phyloP scores from a whole-genome alignment of 139 green algal species.

The Tetraselmis striata region DNA sequence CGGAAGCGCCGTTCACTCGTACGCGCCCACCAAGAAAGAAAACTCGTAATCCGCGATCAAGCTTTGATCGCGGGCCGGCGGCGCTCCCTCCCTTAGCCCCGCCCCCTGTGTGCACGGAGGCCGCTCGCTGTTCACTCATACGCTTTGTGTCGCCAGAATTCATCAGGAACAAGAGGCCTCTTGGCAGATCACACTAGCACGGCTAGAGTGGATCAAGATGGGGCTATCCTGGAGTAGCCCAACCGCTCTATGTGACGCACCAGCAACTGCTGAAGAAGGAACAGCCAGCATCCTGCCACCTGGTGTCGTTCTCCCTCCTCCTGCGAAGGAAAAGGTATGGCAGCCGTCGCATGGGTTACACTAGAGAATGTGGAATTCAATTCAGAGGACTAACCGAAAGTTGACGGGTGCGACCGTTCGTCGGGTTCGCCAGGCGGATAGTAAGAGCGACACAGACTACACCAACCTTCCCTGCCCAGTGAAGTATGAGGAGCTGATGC shows the following conservation, averaged over 20 bases:
- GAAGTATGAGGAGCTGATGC: conserved; percentile 89
- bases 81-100: too few species aligned
- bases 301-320: not conserved
- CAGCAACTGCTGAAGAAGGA: not conserved
- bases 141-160: too few species aligned
- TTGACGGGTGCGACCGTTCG: not conserved
- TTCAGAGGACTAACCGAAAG: not conserved
- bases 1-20: too few species aligned
- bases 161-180: too few species aligned
- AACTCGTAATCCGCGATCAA: too few species aligned
- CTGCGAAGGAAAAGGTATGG: not conserved
- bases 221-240: not conserved
- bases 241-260: not conserved
- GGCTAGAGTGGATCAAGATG: too few species aligned
- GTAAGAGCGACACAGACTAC: conserved; percentile 30
- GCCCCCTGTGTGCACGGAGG: too few species aligned
- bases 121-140: too few species aligned
- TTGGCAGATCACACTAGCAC: too few species aligned
- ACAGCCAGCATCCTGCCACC: not conserved
- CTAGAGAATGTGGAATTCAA: not conserved
- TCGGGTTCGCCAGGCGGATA: not conserved
- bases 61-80: too few species aligned
- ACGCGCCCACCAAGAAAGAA: too few species aligned
- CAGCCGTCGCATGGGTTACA: not conserved
- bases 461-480: conserved; percentile 72